phyloP scores from a whole-genome alignment of 1,139 yeast species.

The Petasospora fabianii region DNA sequence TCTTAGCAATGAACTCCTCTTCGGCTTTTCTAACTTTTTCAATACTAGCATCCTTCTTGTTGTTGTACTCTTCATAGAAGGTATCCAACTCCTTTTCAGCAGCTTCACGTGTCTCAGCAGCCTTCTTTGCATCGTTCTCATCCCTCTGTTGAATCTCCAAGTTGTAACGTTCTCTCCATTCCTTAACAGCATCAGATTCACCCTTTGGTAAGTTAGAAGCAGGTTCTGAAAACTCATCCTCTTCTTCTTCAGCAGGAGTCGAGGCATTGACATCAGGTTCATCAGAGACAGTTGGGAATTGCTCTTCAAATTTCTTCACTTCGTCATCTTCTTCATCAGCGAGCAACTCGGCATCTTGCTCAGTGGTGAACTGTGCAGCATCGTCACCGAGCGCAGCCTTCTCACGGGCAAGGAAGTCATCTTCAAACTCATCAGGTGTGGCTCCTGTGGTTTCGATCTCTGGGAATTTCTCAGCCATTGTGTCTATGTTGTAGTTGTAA shows the following conservation, averaged over 20 bases:
- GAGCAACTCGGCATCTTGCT: conserved; percentile 54
- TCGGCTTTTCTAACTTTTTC: conserved; percentile 65
- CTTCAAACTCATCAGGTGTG: conserved; percentile 30
- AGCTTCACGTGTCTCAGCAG: conserved; percentile 63
- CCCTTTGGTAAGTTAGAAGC: conserved; percentile 26
- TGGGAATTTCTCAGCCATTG: conserved; percentile 85
- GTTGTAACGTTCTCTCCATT: conserved; percentile 84
- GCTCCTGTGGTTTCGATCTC: conserved; percentile 47
- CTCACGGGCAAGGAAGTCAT: conserved; percentile 82
- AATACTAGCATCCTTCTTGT: conserved; percentile 72
- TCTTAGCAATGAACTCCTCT: conserved; percentile 66
- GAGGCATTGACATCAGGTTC: conserved; percentile 10
- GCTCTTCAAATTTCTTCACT: conserved; percentile 61
- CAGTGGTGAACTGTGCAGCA: conserved; percentile 62
- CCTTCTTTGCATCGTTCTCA: conserved; percentile 60
- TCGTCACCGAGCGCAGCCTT: conserved; percentile 77
- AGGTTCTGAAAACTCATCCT: conserved; percentile 30
- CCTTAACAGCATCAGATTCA: conserved; percentile 51
- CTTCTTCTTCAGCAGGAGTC: conserved; percentile 11
- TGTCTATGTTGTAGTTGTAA: neutral
- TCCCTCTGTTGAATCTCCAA: conserved; percentile 83
- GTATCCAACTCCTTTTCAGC: conserved; percentile 91
- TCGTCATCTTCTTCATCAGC: conserved; percentile 52
- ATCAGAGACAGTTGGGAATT: conserved; percentile 59
- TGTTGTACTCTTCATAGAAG: conserved; percentile 89